Base-by-base conservation (phyloP, 192 early-diverging fungal species). In the Spizellomyces punctatus region DNA sequence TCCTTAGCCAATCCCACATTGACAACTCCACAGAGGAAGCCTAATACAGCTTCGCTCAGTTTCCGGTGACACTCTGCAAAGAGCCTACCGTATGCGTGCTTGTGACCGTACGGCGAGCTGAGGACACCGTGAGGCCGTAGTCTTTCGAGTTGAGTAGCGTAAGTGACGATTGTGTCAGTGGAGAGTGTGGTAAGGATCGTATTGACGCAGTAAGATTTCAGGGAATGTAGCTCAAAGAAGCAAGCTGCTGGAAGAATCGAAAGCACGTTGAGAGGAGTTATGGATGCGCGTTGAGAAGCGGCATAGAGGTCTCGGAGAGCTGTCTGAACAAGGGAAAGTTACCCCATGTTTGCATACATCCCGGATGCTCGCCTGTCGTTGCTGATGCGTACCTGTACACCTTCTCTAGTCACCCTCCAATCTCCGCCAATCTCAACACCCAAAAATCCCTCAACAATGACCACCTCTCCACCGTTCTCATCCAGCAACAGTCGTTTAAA, bases 171-270 rank as follows among this genome's bases (percentile, higher is more conserved):
- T 10, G 64, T 77, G 8, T 22, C 41, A 2, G 41, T 44, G 10
- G 66, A 67, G 22, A 77, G 56, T 5, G 66, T 59, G 7, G 54
- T 46, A 44, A 79, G 57, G 27, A 79, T 55, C 10, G 21, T 49
- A 10, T 27, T 5, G 14, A 65, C 67, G 67, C 81, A 82, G 50
- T 63, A 54, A 6, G 21, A 21, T 1, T 73, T 69, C 6, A 82
- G 76, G 10, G 64, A 50, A 10, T 43, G 42, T 10, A 72, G 48
- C 67, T 82, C 74, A 2, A 82, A 55, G 46, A 77, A 82, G 70
- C 81, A 82, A 14, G 81, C 77, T 0, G 81, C 71, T 22, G 74
- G 42, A 14, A 77, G 58, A 5, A 81, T 49, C 17, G 47, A 5
- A 48, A 67, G 66, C 22, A 50, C 73, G 47, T 67, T 68, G 1